These are phyloP conservation scores for Quercus gilva DNA, from an alignment of 306 rosid species.

Conservation along the genomic window DNA sequence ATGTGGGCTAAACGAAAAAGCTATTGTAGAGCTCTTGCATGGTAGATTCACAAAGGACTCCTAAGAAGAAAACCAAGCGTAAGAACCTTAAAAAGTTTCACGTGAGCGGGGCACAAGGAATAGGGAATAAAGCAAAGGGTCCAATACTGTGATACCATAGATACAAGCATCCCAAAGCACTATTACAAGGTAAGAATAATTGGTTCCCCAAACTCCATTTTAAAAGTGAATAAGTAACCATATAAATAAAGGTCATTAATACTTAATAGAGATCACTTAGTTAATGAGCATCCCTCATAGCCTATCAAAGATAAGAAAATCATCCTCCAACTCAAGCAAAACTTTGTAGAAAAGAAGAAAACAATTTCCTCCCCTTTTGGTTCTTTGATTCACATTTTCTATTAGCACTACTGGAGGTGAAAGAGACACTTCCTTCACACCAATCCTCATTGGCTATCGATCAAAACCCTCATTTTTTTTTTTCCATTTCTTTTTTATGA, in stretches of 20 bases:
- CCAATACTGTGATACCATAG: background rate
- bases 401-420: background rate
- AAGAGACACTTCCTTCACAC: background rate
- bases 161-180: background rate
- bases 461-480: background rate
- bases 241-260: background rate
- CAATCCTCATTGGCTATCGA: background rate
- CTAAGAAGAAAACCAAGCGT: no score
- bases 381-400: background rate
- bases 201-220: background rate
- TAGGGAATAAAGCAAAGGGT: background rate
- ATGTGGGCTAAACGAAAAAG: no score
- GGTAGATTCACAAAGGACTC: no score
- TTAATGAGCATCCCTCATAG: background rate
- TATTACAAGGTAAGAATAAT: background rate
- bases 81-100: no score
- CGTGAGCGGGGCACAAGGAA: background rate
- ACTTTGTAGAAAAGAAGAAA: background rate
- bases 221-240: background rate
- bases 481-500: background rate
- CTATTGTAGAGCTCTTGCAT: no score
- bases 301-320: background rate
- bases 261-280: background rate
- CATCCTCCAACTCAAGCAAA: no score
- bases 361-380: background rate